phyloP scores from a whole-genome alignment of 768 basidiomycete species.

The Lentinula sp. region DNA sequence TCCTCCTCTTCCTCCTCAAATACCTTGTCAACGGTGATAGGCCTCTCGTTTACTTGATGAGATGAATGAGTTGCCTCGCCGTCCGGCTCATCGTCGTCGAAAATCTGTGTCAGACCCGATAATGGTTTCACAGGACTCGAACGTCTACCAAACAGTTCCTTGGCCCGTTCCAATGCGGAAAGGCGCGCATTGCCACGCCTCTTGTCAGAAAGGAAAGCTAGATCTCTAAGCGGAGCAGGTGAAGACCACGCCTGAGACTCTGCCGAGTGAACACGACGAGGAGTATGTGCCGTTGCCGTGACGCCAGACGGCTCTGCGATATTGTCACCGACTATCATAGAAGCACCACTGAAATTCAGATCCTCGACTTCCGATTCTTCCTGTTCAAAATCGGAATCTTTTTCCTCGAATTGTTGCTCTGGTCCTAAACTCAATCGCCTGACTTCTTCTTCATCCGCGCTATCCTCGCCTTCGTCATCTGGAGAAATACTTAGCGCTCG shows the following conservation, averaged over 20 bases:
- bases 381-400: constrained; percentile 6
- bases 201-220: neutral
- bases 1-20: neutral
- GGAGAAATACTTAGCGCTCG: neutral
- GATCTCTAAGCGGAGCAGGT: neutral
- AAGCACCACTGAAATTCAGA: neutral
- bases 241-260: neutral
- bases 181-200: too few species aligned
- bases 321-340: neutral
- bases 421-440: neutral
- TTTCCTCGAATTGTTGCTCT: constrained; percentile 15
- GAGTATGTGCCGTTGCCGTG: constrained; percentile 1
- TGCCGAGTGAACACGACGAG: neutral
- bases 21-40: neutral
- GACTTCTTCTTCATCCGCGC: constrained; percentile 13
- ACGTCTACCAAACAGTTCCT: neutral
- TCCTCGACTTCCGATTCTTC: constrained; percentile 8
- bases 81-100: neutral
- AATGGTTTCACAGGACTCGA: neutral
- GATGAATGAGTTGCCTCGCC: neutral
- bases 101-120: neutral
- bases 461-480: constrained; percentile 10
- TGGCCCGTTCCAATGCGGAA: constrained; percentile 2
- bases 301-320: neutral
- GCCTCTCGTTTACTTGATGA: neutral